Conservation (phyloP, 192 early-diverging fungal species). For the Coemansia sp. region DNA sequence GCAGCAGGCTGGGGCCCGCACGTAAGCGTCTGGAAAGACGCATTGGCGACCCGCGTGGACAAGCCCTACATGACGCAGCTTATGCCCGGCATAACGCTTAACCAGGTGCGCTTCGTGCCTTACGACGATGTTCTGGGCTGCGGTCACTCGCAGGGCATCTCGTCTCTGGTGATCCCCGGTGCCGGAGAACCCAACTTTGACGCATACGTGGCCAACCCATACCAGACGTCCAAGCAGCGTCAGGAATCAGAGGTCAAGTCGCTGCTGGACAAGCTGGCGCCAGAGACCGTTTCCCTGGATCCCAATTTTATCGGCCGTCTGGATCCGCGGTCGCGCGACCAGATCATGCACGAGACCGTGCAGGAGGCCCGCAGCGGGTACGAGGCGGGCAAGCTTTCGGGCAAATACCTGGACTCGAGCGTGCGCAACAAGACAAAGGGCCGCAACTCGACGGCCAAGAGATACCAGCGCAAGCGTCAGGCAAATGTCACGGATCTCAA, state of each 20-base stretch:
- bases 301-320: conserved; percentile 76
- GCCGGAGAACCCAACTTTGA: conserved; percentile 99
- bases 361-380: conserved; percentile 13
- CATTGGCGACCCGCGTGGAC: conserved; percentile 66
- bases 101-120: conserved; percentile 75
- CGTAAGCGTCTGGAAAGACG: conserved; percentile 88
- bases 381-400: conserved; percentile 23
- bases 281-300: conserved; percentile 88
- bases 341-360: conserved; percentile 15
- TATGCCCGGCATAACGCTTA: conserved; percentile 54
- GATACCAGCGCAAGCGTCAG: conserved; percentile 76
- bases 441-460: conserved; percentile 64
- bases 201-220: conserved; percentile 86
- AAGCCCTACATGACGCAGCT: conserved; percentile 88
- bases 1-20: conserved; percentile 78
- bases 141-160: conserved; percentile 75
- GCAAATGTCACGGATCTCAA: conserved; percentile 77
- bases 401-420: conserved; percentile 35
- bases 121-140: conserved; percentile 93
- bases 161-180: conserved; percentile 81
- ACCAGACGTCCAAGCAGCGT: conserved; percentile 83
- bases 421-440: conserved; percentile 49
- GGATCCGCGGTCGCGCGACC: conserved; percentile 58
- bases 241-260: conserved; percentile 83
- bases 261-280: conserved; percentile 90